These are phyloP conservation scores for Prunus dulcis DNA, from an alignment of 306 rosid species.

Conservation along the genomic window DNA sequence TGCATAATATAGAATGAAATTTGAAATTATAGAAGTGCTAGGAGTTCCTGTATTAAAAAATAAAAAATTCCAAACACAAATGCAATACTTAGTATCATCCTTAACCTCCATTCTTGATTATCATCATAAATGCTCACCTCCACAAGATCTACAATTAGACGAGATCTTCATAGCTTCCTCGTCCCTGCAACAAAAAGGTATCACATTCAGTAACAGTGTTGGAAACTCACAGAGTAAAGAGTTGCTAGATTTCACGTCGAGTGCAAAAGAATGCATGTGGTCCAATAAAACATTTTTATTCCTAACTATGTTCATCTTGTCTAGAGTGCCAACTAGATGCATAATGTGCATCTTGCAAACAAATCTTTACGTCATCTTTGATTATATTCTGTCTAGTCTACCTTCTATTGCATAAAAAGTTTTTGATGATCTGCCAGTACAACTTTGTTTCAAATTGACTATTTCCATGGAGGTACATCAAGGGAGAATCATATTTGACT, in stretches of 20 bases:
- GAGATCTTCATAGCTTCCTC: conserved; percentile 96
- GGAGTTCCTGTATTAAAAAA: background rate
- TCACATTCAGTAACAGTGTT: conserved; percentile 13
- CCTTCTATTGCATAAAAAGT: background rate
- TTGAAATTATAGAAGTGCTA: background rate
- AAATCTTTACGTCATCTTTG: background rate
- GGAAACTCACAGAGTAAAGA: conserved; percentile 10
- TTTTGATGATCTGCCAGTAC: background rate
- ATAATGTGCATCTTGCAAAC: background rate
- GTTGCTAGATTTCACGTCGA: background rate
- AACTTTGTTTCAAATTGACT: background rate
- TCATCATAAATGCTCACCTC: conserved; percentile 91
- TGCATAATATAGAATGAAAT: background rate
- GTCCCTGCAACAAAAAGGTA: conserved; percentile 55
- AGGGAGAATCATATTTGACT: background rate
- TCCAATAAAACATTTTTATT: background rate
- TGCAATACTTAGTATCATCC: conserved; percentile 4
- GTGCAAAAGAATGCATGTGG: background rate
- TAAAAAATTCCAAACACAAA: conserved; percentile 1
- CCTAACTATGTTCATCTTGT: background rate
- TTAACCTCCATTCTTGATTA: conserved; percentile 93
- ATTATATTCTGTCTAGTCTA: background rate
- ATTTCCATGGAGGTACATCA: background rate
- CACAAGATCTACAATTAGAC: conserved; percentile 87
- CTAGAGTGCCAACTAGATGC: too few relatives aligned